Conservation (phyloP, 768 basidiomycete genomes). For the Russula brevipes region DNA sequence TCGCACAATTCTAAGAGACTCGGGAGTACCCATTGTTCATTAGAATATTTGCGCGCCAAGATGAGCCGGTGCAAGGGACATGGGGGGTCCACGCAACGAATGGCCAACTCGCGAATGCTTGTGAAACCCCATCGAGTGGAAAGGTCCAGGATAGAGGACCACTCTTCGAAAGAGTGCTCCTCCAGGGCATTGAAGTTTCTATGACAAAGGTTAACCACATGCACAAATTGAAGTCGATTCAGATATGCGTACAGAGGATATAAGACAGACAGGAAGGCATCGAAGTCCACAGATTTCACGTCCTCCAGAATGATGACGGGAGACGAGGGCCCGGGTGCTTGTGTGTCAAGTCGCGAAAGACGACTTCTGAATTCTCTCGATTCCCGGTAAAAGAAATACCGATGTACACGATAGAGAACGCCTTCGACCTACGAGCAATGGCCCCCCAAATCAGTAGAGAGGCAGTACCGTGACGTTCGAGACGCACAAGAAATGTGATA, state of each 20-base stretch:
- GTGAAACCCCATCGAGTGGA: background rate
- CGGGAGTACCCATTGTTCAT: slow-evolving; percentile 12
- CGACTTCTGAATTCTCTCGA: slow-evolving; percentile 3
- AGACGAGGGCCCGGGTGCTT: background rate
- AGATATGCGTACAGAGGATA: slow-evolving; percentile 17
- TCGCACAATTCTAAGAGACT: slow-evolving; percentile 9
- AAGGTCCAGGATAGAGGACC: slow-evolving; percentile 19
- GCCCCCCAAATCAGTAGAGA: background rate
- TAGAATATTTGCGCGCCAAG: slow-evolving; percentile 2
- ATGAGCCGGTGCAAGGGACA: background rate
- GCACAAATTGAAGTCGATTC: background rate
- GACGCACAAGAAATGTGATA: slow-evolving; percentile 13
- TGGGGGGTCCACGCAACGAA: background rate
- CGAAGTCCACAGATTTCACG: slow-evolving; percentile 12
- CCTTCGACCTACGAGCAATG: background rate
- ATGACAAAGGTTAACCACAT: background rate
- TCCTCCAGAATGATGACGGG: background rate
- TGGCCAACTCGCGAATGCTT: slow-evolving; percentile 16
- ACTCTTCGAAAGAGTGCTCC: slow-evolving; percentile 10
- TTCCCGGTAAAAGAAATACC: slow-evolving; percentile 17
- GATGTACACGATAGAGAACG: slow-evolving; percentile 16
- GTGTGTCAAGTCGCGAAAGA: background rate
- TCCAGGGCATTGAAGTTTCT: slow-evolving; percentile 15
- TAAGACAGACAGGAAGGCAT: slow-evolving; percentile 18
- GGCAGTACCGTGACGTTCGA: background rate